These are phyloP conservation scores for Microthlaspi erraticum DNA, from an alignment of 345 rosid genomes.

Conservation along the genomic window DNA sequence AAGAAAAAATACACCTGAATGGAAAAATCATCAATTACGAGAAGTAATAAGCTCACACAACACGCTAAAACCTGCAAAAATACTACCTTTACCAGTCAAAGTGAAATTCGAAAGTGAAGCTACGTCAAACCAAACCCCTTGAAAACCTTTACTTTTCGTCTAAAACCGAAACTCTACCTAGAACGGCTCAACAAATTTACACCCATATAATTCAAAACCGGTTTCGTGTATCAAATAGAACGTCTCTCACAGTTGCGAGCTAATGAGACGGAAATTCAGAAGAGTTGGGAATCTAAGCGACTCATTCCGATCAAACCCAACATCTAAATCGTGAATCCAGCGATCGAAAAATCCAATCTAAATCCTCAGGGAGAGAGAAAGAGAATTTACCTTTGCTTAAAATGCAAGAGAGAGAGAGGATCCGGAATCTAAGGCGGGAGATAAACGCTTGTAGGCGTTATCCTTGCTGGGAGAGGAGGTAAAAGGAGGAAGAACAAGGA, in stretches of 20 bases:
- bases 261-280: background rate
- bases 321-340: background rate
- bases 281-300: slow-evolving; percentile 22
- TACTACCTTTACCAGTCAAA: background rate
- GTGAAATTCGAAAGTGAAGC: slow-evolving; percentile 10
- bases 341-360: slow-evolving; percentile 2
- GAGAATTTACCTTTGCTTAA: slow-evolving; percentile 37
- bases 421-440: slow-evolving; percentile 10
- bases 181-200: background rate
- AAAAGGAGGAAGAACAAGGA: background rate
- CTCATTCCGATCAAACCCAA: slow-evolving; percentile 4
- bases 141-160: background rate
- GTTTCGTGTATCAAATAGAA: background rate
- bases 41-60: background rate
- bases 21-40: slow-evolving; percentile 16
- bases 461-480: background rate
- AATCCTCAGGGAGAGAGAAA: background rate
- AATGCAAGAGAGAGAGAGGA: slow-evolving; percentile 30
- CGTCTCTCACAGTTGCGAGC: background rate
- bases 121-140: background rate
- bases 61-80: background rate
- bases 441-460: slow-evolving; percentile 19
- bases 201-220: background rate
- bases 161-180: background rate
- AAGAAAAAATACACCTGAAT: slow-evolving; percentile 19